phyloP scores from a whole-genome alignment of 2,329 filamentous ascomycete genomes.

The Aspergillus flavus region DNA sequence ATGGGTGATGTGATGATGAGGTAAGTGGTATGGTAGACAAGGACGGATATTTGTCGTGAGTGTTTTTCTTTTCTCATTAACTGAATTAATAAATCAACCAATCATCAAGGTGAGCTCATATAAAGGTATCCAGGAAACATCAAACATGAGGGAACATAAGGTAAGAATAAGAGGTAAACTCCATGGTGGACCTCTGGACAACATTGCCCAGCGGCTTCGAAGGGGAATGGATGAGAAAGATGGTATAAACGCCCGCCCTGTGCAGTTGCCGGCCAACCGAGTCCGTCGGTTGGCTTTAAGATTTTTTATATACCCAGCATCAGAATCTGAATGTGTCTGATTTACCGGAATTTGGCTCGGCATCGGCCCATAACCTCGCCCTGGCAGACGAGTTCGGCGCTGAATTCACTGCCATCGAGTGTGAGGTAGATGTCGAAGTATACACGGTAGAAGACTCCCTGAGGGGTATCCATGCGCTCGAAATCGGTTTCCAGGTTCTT shows the following conservation, averaged over 20 bases:
- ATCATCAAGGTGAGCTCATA: constrained; percentile 14
- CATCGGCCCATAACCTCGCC: constrained; percentile 98
- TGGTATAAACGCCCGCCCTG: constrained; percentile 18
- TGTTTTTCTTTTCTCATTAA: constrained; percentile 8
- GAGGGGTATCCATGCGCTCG: constrained; percentile 97
- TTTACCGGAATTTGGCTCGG: constrained; percentile 78
- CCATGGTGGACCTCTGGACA: constrained; percentile 7
- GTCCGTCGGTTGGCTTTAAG: background rate
- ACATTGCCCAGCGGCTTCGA: constrained; percentile 4
- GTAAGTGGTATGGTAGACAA: background rate
- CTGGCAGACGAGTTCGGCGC: constrained; percentile 97
- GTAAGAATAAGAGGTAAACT: constrained; percentile 7
- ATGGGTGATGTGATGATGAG: background rate
- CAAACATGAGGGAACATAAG: background rate
- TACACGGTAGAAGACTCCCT: constrained; percentile 89
- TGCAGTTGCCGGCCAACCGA: constrained; percentile 13
- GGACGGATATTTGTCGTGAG: background rate
- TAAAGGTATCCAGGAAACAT: constrained; percentile 20
- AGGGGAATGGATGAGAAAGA: constrained; percentile 8
- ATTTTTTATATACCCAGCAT: background rate
- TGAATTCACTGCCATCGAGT: constrained; percentile 96
- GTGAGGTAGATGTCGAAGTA: constrained; percentile 79
- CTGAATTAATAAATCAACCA: constrained; percentile 11
- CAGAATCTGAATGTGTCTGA: constrained; percentile 9
- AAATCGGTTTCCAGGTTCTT: constrained; percentile 99